Evolutionary conservation across 306 rosid genomes (phyloP), one percentile per base, ranked within the genome.

Genomic region (Morella rubra): DNA sequence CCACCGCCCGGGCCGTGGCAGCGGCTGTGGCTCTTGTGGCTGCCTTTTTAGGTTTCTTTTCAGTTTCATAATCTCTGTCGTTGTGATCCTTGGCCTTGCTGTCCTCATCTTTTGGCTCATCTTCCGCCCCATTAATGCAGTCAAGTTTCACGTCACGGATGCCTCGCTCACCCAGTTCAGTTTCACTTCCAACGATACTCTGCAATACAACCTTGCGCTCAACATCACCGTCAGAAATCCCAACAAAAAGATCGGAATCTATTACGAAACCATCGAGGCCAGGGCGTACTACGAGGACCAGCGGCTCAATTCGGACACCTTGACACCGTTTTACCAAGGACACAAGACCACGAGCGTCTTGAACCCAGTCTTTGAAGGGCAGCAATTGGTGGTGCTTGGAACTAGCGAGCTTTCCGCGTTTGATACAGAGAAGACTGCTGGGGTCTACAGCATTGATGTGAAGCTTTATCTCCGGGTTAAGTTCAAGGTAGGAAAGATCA

Each of bases 181-280:
- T 77, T 5, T 76, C 27, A 66, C 76, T 8, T 37, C 52, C 44
- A 58, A 56, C 77, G 52, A 50, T 20, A 72, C 16, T 3, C 78
- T 80, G 19, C 71, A 37, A 12, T 84, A 86, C 73, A 27, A 81
- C 20, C 81, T 86, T 0, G 56, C 84, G 1, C 77, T 86, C 19
- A 86, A 86, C 84, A 59, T 86, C 64, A 79, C 90, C 41, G 32
- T 89, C 24, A 84, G 93, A 0, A 92, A 92, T 82, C 96, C 97
- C 0, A 92, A 92, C 86, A 89, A 82, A 73, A 84, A 49, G 72
- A 77, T 92, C 1, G 97, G 97, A 0, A 11, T 92, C 76, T 85
- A 92, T 84, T 92, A 87, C 80, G 93, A 92, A 67, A 50, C 40
- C 72, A 83, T 92, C 85, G 87, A 89, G 44, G 92, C 92, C n/a